Evolutionary conservation across 805 yeast species (phyloP), one percentile per base, ranked within the genome.

Genomic region (Scheffersomyces stipitis): DNA sequence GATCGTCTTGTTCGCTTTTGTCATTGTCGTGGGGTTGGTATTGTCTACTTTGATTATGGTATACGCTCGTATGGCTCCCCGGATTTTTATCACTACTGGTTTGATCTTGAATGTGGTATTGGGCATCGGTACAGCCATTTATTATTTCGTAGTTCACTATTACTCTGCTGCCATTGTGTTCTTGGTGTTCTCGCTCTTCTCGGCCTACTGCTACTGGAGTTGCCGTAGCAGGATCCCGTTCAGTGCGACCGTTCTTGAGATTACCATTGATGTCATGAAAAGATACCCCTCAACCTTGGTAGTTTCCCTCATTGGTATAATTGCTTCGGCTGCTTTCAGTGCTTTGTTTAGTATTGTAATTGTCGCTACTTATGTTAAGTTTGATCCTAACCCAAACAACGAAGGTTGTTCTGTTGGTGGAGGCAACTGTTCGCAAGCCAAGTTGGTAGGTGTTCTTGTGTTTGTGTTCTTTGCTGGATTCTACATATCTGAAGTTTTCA

Each of bases 111-210:
- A 86, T 52, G 69, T 86, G 9, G 49, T 80, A 1, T 59, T 86
- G 39, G 87, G 91, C 3, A 49, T 87, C 18, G 96, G 85, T 13
- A 81, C 95, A 4, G 78, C 88, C 4, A 81, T 89, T 47, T 82
- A 78, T 60, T 86, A 84, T 53, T 71, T 89, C 49, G 80, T 73
- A 1, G 70, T 75, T 46, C 66, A 71, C 22, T 84, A 86, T 60
- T 87, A 82, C 69, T 81, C 91, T 4, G 91, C 95, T 0, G 96
- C 88, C 2, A 69, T 86, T 42, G 88, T 83, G 26, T 83, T 82
- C 46, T 62, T 84, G 44, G 71, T 82, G 1, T 84, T 86, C 58
- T 73, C 89, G 0, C 53, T 74, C 2, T 59, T 83, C 36, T 73
- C 81, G 16, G 86, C 86, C 5, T 79, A 75, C 69, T 75, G 81